phyloP scores from a whole-genome alignment of 1,284 basidiomycete species.

The Ceratobasidium sp. region DNA sequence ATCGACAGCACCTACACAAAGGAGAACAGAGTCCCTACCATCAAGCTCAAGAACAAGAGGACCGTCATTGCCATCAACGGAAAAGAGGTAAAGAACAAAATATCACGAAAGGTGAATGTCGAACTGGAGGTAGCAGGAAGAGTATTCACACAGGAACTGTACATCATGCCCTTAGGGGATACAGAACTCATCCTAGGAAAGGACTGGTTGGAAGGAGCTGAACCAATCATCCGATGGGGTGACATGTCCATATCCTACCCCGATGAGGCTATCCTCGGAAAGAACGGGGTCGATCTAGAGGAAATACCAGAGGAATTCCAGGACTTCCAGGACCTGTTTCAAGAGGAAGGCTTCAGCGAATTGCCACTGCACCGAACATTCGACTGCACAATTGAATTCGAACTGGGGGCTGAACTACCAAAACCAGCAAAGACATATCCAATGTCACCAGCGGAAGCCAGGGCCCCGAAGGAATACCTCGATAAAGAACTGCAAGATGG shows the following conservation, averaged over 20 bases:
- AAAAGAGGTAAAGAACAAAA: not conserved
- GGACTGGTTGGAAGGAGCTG: not conserved
- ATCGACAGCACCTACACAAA: no score
- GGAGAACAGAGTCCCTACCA: not conserved
- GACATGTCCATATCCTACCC: not conserved
- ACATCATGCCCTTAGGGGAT: not conserved
- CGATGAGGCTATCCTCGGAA: not conserved
- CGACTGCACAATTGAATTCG: slow-evolving; percentile 2
- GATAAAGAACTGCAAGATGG: no score
- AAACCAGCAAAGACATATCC: no score
- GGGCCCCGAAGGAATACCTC: no score
- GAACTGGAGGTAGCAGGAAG: not conserved
- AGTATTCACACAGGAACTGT: not conserved
- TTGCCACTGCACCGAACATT: no score
- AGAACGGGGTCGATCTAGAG: no score
- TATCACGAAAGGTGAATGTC: not conserved
- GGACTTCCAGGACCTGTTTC: not conserved
- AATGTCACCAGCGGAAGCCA: no score
- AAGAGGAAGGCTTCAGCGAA: no score
- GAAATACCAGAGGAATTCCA: no score
- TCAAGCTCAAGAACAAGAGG: not conserved
- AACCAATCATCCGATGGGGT: not conserved
- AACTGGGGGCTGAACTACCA: not conserved
- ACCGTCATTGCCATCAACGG: not conserved
- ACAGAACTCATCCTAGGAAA: not conserved